phyloP scores from a whole-genome alignment of 83 land plant species.

The Picea engelmannii region DNA sequence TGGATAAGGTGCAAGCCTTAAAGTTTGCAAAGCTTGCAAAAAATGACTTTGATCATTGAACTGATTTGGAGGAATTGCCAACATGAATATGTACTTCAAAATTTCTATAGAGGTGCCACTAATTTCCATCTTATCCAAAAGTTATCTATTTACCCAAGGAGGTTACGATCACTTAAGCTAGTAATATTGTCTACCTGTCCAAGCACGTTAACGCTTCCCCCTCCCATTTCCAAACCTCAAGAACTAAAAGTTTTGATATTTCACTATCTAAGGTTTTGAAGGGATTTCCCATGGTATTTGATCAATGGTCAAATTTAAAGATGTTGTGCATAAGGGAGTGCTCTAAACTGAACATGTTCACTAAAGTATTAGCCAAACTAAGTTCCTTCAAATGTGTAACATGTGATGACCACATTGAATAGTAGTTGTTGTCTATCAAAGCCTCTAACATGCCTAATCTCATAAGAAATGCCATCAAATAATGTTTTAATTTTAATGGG shows the following conservation, averaged over 20 bases:
- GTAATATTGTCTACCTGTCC: constrained; percentile 53
- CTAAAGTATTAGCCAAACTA: constrained; percentile 20
- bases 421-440: too few relatives aligned
- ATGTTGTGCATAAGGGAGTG: constrained; percentile 72
- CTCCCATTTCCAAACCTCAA: constrained; percentile 25
- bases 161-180: constrained; percentile 28
- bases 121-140: constrained; percentile 43
- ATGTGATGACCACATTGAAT: constrained; percentile 68
- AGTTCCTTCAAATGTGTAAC: constrained; percentile 34
- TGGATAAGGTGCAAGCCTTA: constrained; percentile 3
- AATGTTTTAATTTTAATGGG: too few relatives aligned
- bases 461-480: too few relatives aligned
- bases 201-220: constrained; percentile 34
- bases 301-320: constrained; percentile 33
- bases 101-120: constrained; percentile 31
- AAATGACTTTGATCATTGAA: constrained; percentile 54
- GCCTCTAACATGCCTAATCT: too few relatives aligned
- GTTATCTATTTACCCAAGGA: constrained; percentile 40
- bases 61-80: constrained; percentile 44
- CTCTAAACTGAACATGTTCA: constrained; percentile 27
- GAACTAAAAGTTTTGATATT: constrained; percentile 45
- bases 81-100: constrained; percentile 28
- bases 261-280: constrained; percentile 42
- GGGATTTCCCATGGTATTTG: constrained; percentile 45
- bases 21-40: constrained; percentile 40